phyloP scores from a whole-genome alignment of 1,139 yeast genomes.

The Protomyces gravidus region DNA sequence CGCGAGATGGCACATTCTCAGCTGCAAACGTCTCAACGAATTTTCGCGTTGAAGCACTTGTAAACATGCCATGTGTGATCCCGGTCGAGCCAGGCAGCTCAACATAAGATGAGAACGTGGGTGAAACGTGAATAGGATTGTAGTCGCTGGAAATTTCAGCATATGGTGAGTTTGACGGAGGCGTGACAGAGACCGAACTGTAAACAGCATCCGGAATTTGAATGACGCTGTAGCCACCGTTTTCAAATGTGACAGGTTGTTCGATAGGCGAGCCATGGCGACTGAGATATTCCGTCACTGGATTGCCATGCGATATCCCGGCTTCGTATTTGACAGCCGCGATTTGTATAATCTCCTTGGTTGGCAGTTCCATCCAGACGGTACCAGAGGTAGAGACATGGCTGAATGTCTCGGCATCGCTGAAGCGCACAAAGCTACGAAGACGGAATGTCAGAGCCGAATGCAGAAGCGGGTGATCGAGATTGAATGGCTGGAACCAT shows the following conservation, averaged over 20 bases:
- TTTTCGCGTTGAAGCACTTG: conserved; percentile 90
- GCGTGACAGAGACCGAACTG: conserved; percentile 50
- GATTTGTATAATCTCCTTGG: conserved; percentile 83
- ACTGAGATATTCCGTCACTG: conserved; percentile 85
- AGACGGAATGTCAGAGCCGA: conserved; percentile 86
- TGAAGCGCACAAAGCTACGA: conserved; percentile 76
- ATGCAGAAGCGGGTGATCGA: conserved; percentile 65
- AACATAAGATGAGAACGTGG: conserved; percentile 90
- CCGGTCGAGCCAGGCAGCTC: conserved; percentile 76
- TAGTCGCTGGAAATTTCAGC: conserved; percentile 97
- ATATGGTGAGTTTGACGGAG: conserved; percentile 86
- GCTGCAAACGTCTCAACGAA: conserved; percentile 99
- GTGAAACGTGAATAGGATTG: conserved; percentile 96
- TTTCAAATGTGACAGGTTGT: conserved; percentile 87
- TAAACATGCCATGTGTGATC: conserved; percentile 98
- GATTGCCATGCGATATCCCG: conserved; percentile 92
- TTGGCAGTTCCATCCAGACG: conserved; percentile 81
- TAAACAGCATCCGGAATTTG: conserved; percentile 67
- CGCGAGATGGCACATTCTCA: conserved; percentile 90
- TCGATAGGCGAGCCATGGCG: conserved; percentile 93
- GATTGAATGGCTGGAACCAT: conserved; percentile 84
- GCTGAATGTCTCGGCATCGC: conserved; percentile 68
- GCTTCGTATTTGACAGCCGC: conserved; percentile 88
- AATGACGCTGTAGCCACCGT: conserved; percentile 44
- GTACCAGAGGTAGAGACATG: conserved; percentile 81